Percentiles rank a stretch among this genome's conserved stretches.
Conservation (phyloP, 2,329 filamentous ascomycete species). For the Cordyceps cicadae region DNA sequence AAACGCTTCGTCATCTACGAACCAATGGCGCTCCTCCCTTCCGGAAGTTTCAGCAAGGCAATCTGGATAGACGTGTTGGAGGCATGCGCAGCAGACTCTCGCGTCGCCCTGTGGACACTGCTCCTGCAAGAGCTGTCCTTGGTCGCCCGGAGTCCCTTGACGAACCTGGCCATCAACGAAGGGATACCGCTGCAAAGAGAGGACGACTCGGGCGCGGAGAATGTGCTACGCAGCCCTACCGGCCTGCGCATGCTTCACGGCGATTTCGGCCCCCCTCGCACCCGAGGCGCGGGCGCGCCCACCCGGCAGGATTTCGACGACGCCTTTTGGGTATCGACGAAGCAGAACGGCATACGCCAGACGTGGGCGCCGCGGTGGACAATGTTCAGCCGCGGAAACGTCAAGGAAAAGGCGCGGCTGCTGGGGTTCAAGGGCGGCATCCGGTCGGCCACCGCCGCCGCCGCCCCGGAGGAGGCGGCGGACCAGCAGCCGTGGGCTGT, state of each 20-base stretch:
- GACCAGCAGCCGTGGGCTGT: slow-evolving; percentile 46
- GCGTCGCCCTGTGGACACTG: slow-evolving; percentile 35
- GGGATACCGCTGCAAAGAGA: slow-evolving; percentile 45
- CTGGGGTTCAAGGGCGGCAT: slow-evolving; percentile 39
- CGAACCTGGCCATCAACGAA: slow-evolving; percentile 53
- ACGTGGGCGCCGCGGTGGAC: slow-evolving; percentile 84
- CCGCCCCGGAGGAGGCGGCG: slow-evolving; percentile 16
- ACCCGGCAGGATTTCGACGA: slow-evolving; percentile 46
- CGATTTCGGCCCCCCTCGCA: slow-evolving; percentile 55
- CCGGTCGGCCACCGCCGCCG: background rate
- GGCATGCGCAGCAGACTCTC: slow-evolving; percentile 17
- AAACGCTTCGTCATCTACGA: slow-evolving; percentile 54
- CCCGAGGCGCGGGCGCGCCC: slow-evolving; percentile 21
- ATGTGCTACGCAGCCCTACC: slow-evolving; percentile 65
- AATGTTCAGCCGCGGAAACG: slow-evolving; percentile 89
- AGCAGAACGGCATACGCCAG: slow-evolving; percentile 73
- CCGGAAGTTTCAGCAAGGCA: slow-evolving; percentile 43
- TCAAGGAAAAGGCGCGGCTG: slow-evolving; percentile 78
- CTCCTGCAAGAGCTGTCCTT: slow-evolving; percentile 41
- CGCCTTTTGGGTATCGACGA: slow-evolving; percentile 72
- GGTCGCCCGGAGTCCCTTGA: slow-evolving; percentile 34
- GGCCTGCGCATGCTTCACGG: slow-evolving; percentile 64
- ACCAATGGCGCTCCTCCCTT: slow-evolving; percentile 52
- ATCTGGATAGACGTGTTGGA: slow-evolving; percentile 33
- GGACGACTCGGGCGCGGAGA: slow-evolving; percentile 36